Evolutionary conservation across 2,329 filamentous ascomycete species (phyloP).

Genomic region (Paecilomyces sp.): DNA sequence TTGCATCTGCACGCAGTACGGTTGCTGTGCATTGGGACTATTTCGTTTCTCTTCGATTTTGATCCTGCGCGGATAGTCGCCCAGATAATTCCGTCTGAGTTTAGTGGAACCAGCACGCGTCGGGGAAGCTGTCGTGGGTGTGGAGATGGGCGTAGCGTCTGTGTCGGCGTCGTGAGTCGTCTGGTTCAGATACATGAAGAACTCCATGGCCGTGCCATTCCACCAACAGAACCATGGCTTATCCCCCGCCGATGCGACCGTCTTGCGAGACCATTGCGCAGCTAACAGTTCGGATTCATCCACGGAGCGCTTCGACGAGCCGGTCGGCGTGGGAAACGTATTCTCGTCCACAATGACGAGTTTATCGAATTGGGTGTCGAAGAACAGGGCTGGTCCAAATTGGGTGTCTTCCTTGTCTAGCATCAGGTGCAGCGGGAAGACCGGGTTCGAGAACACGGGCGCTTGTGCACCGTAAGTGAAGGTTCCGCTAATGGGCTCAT

Average conservation of each 20-base stretch:
- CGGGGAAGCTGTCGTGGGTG: slow-evolving; percentile 6
- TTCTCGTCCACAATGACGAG: slow-evolving; percentile 47
- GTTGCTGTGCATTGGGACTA: slow-evolving; percentile 32
- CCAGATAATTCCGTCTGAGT: slow-evolving; percentile 8
- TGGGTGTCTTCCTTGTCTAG: slow-evolving; percentile 49
- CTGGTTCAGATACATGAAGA: slow-evolving; percentile 58
- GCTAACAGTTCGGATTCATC: slow-evolving; percentile 16
- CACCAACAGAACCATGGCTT: slow-evolving; percentile 64
- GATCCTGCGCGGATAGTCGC: slow-evolving; percentile 49
- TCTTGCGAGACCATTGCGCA: slow-evolving; percentile 26
- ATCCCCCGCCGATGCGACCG: slow-evolving; percentile 46
- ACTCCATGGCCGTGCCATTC: slow-evolving; percentile 60
- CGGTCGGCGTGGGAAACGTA: slow-evolving; percentile 21
- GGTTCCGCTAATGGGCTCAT: slow-evolving; percentile 27
- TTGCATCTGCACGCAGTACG: slow-evolving; percentile 61
- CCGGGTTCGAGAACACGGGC: slow-evolving; percentile 43
- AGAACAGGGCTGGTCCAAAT: slow-evolving; percentile 58
- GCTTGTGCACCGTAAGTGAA: slow-evolving; percentile 57
- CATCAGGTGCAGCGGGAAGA: slow-evolving; percentile 43
- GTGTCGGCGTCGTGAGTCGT: slow-evolving; percentile 28
- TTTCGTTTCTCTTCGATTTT: slow-evolving; percentile 60
- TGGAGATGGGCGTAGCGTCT: slow-evolving; percentile 11
- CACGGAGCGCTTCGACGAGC: slow-evolving; percentile 20
- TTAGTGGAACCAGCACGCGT: slow-evolving; percentile 13
- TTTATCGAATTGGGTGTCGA: slow-evolving; percentile 57